Evolutionary conservation across 139 green algal genomes (phyloP).

Genomic region (Tetraselmis chui): DNA sequence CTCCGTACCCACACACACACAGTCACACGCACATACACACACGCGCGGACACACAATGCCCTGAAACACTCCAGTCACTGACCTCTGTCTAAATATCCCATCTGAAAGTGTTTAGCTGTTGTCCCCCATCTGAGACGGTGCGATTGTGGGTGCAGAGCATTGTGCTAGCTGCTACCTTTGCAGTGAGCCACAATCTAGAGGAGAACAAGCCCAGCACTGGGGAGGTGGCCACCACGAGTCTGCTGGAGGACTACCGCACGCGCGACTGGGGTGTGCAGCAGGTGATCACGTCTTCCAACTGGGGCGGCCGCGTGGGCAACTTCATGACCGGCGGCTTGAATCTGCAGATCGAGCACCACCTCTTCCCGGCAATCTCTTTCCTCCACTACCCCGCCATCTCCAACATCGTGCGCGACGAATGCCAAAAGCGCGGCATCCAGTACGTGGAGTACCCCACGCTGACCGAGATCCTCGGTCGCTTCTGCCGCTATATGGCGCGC

Average conservation of each 20-base stretch:
- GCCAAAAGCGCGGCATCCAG: slow-evolving; percentile 50
- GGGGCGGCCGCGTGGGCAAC: slow-evolving; percentile 68
- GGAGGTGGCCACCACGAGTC: slow-evolving; percentile 17
- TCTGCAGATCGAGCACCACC: slow-evolving; percentile 75
- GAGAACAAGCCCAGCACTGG: slow-evolving; percentile 59
- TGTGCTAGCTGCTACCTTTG: slow-evolving; percentile 70
- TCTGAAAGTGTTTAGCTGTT: background rate
- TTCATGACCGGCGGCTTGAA: slow-evolving; percentile 81
- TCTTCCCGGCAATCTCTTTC: slow-evolving; percentile 73
- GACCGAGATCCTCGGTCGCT: background rate
- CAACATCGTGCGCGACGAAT: slow-evolving; percentile 68
- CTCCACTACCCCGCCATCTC: slow-evolving; percentile 75
- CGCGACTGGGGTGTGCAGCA: slow-evolving; percentile 67
- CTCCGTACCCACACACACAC: too few species aligned
- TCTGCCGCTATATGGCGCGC: background rate
- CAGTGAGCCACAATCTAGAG: slow-evolving; percentile 72
- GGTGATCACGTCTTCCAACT: slow-evolving; percentile 73
- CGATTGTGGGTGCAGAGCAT: slow-evolving; percentile 48
- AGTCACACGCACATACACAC: too few species aligned
- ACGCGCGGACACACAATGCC: too few species aligned
- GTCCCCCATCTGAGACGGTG: too few species aligned
- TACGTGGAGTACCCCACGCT: slow-evolving; percentile 67
- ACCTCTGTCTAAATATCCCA: too few species aligned
- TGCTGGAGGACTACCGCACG: background rate
- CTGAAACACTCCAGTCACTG: too few species aligned